Evolutionary conservation across 345 rosid genomes (phyloP).

Genomic region (Punica granatum): DNA sequence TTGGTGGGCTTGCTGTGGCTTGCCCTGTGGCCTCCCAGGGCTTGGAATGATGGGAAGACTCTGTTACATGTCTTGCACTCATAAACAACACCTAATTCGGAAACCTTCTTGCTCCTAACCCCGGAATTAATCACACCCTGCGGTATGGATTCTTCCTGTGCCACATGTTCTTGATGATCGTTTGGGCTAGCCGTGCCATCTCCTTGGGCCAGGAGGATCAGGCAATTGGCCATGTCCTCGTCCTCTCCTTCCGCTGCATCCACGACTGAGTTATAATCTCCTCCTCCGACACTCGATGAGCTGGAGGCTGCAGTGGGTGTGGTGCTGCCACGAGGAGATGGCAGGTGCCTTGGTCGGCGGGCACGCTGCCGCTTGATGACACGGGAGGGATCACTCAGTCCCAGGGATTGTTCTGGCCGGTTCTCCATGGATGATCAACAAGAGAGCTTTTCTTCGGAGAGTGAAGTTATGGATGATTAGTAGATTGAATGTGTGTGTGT

Average conservation of each 20-base stretch:
- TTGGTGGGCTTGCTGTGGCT: conserved; percentile 88
- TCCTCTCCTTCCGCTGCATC: conserved; percentile 38
- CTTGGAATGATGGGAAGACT: conserved; percentile 90
- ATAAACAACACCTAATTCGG: conserved; percentile 46
- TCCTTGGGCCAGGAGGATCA: conserved; percentile 85
- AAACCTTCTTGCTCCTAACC: conserved; percentile 10
- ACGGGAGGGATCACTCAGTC: conserved; percentile 1
- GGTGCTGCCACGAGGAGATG: neutral
- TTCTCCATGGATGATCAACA: neutral
- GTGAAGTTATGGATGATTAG: neutral
- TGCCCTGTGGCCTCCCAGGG: conserved; percentile 95
- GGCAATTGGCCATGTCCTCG: conserved; percentile 89
- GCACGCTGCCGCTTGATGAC: neutral
- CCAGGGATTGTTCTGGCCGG: neutral
- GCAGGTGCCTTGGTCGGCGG: neutral
- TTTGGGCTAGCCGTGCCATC: conserved; percentile 19
- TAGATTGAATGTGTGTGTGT: neutral
- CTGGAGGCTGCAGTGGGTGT: neutral
- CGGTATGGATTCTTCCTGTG: conserved; percentile 38
- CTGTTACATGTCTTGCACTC: conserved; percentile 90
- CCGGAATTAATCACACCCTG: conserved; percentile 32
- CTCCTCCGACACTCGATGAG: conserved; percentile 1
- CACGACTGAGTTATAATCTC: neutral
- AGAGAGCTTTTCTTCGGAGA: neutral
- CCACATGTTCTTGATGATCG: neutral